A percentile compares a stretch with the other conserved stretches of the same genome.
phyloP scores from a whole-genome alignment of 2,329 filamentous ascomycete genomes.

The Ascochyta koolunga region DNA sequence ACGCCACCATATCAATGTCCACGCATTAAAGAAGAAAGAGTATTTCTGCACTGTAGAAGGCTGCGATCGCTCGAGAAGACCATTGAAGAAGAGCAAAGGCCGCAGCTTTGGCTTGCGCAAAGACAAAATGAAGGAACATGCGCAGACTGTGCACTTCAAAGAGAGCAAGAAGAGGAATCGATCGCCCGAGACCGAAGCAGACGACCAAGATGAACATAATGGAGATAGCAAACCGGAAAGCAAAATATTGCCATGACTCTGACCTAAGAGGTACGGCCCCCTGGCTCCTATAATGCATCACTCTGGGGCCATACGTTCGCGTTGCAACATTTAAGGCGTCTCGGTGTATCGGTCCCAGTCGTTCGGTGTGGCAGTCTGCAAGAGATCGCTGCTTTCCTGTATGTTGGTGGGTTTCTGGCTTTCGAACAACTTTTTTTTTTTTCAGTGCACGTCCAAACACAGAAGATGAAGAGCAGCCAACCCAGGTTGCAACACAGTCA shows the following conservation, averaged over 20 bases:
- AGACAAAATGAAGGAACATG: constrained; percentile 42
- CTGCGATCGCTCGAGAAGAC: constrained; percentile 27
- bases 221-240: not conserved
- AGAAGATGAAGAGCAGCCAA: no score
- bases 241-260: not conserved
- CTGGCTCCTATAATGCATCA: not conserved
- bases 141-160: constrained; percentile 30
- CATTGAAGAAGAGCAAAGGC: constrained; percentile 25
- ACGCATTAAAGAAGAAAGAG: constrained; percentile 19
- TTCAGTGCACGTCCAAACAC: not conserved
- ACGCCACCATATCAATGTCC: constrained; percentile 32
- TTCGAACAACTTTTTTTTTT: not conserved
- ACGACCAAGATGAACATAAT: not conserved
- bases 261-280: not conserved
- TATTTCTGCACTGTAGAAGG: constrained; percentile 32
- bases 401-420: not conserved
- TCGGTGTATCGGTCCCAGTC: not conserved
- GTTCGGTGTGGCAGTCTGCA: not conserved
- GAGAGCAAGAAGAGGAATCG: constrained; percentile 12
- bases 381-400: no score
- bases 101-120: constrained; percentile 36
- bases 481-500: no score
- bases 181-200: not conserved
- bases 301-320: not conserved
- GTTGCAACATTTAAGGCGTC: not conserved